Evolutionary conservation across 2,329 filamentous ascomycete species (phyloP).

Genomic region (Metarhizium robertsii): DNA sequence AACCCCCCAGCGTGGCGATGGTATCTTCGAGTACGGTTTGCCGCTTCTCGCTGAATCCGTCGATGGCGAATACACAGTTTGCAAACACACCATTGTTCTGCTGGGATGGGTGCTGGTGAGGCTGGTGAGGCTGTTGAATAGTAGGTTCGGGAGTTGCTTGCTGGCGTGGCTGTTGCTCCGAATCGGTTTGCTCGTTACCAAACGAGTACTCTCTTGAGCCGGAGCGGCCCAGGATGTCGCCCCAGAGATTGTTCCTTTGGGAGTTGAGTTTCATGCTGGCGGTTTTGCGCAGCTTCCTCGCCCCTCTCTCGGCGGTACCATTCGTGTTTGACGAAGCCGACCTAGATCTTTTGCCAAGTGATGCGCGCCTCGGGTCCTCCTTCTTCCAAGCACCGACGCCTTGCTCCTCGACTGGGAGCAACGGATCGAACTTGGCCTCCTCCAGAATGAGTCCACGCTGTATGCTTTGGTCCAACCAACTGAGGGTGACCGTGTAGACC

Average conservation of each 20-base stretch:
- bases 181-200: conserved; percentile 13
- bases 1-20: conserved; percentile 38
- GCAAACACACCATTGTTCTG: conserved; percentile 37
- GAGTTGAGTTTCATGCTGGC: conserved; percentile 75
- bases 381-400: conserved; percentile 67
- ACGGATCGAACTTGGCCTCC: conserved; percentile 74
- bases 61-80: conserved; percentile 47
- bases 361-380: conserved; percentile 33
- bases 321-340: conserved; percentile 33
- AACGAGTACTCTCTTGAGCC: conserved; percentile 26
- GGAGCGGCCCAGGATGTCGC: conserved; percentile 61
- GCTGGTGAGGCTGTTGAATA: conserved; percentile 3
- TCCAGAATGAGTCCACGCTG: conserved; percentile 85
- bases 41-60: conserved; percentile 47
- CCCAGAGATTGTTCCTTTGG: conserved; percentile 82
- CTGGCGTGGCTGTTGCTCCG: conserved; percentile 3
- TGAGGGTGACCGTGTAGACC: conserved; percentile 66
- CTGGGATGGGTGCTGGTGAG: not conserved
- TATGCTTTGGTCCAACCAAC: conserved; percentile 80
- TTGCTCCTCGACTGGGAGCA: conserved; percentile 58
- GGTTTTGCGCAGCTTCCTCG: conserved; percentile 76
- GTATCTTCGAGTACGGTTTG: conserved; percentile 38
- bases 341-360: conserved; percentile 50
- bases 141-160: conserved; percentile 6
- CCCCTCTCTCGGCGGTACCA: conserved; percentile 42